Conservation (phyloP, 2,329 filamentous ascomycete species). For the Exophiala alcalophila region DNA sequence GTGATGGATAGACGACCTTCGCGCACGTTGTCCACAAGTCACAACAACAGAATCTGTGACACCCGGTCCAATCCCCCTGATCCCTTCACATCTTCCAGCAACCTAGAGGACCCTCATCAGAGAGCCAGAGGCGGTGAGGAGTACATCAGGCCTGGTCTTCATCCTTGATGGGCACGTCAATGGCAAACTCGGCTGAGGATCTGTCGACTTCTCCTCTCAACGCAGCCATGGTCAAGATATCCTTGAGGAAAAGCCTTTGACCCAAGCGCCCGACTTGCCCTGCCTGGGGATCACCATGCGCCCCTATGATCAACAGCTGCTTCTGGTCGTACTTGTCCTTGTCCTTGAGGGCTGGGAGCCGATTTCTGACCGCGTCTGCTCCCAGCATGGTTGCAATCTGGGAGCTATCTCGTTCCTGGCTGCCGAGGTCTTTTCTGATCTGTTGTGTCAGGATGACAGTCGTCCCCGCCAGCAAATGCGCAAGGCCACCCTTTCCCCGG, state of each 20-base stretch:
- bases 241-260: slow-evolving; percentile 41
- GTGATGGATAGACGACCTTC: no score
- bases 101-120: no score
- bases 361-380: slow-evolving; percentile 16
- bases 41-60: no score
- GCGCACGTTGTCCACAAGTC: no score
- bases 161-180: slow-evolving; percentile 14
- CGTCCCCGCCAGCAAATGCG: slow-evolving; percentile 29
- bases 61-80: no score
- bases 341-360: slow-evolving; percentile 22
- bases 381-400: slow-evolving; percentile 21
- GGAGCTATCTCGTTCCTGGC: slow-evolving; percentile 16
- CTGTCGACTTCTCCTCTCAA: slow-evolving; percentile 43
- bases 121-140: no score
- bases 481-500: slow-evolving; percentile 29
- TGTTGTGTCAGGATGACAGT: slow-evolving; percentile 41
- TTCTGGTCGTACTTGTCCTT: slow-evolving; percentile 17
- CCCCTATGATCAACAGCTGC: slow-evolving; percentile 40
- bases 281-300: slow-evolving; percentile 39
- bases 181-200: slow-evolving; percentile 22
- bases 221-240: slow-evolving; percentile 44
- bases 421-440: slow-evolving; percentile 36
- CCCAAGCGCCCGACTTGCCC: slow-evolving; percentile 35
- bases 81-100: no score
- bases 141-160: slow-evolving; percentile 7